Evolutionary conservation across 257 asterid genomes (phyloP), one percentile per base, ranked within the genome.

Genomic region (Solanum sitiens): DNA sequence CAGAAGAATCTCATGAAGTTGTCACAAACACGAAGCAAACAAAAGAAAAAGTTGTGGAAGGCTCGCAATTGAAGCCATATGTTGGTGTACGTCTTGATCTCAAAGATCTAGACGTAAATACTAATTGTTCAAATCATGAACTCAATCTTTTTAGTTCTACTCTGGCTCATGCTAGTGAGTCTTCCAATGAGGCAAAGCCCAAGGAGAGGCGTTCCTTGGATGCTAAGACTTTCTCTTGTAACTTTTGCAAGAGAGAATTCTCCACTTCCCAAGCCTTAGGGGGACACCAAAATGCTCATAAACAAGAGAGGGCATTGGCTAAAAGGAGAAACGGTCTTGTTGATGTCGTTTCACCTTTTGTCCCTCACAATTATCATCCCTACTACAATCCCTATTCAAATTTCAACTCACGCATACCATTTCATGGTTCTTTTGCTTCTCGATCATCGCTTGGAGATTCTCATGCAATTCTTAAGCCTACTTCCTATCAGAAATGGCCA

Each of bases 201-300:
- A 61, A 83, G 3, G 10, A 37, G 27, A 90, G 39, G 59, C 67
- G 83, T 23, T 40, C 44, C 85, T 45, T 87, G 4, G 91, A 92
- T 30, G 32, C 90, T 6, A 94, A 85, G 67, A 89, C 90, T 7
- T 93, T 94, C 90, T 84, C 94, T 2, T 95, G 98, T 83, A 90
- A 27, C 83, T 93, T 89, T 27, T 95, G 98, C 72, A 90, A 91
- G 88, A 89, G 95, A 85, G 93, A 91, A 68, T 95, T 95, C 87
- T 92, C 95, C 39, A 94, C 98, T 27, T 92, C 95, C 0, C 98
- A 95, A 63, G 98, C 98, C 2, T 76, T 93, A 86, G 98, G 96
- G 11, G 98, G 98, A 76, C 98, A 95, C 82, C 98, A 95, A 47
- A 95, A 95, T 42, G 98, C 96, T 1, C 98, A 95, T 88, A 95